Base-by-base conservation (phyloP, 768 basidiomycete species). In the Termitomyces sp. region DNA sequence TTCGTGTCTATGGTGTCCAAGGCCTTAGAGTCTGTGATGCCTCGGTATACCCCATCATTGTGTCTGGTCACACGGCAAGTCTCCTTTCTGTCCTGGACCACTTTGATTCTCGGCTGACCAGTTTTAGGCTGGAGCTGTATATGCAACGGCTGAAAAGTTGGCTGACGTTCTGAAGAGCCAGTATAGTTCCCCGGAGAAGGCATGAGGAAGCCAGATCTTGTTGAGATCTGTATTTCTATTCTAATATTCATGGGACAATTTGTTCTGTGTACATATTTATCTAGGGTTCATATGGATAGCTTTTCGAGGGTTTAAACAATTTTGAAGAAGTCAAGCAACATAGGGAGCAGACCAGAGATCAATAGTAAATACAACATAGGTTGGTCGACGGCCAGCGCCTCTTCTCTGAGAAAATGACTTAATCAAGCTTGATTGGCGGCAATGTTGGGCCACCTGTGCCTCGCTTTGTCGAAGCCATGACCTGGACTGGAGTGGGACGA, bases 11-110 rank as follows among this genome's bases (percentile, higher is more conserved):
- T 58, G 77, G 77, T 10, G 55, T 81, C 7, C 59, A 71, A 22
- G 73, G 74, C 0, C 58, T 81, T 56, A 66, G 77, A 36, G 72
- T 79, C 15, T 79, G 76, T 45, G 79, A 81, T 65, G 78, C 77
- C 18, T 77, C 76, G 35, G 67, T 77, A 6, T 79, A 77, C 61
- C 78, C 78, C 9, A 67, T 53, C 35, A 77, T 77, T 51, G 63
- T 78, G 6, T 78, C 79, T 53, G 77, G 77, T 2, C 77, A 80
- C 66, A 76, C 76, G 57, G 76, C 74, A 50, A 58, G 75, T 66
- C 22, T 52, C 29, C 29, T 11, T 41, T 50, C 13, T 3, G 23
- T 51, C n/a, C 29, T 18, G 18, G 40, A 10, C 12, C 36, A 32
- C 20, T 29, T 47, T 16, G 45, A 22, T 12, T 50, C 50, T 10